These are phyloP conservation scores for Pseudopithomyces maydicus DNA, from an alignment of 2,329 filamentous ascomycete species.

Conservation along the genomic window DNA sequence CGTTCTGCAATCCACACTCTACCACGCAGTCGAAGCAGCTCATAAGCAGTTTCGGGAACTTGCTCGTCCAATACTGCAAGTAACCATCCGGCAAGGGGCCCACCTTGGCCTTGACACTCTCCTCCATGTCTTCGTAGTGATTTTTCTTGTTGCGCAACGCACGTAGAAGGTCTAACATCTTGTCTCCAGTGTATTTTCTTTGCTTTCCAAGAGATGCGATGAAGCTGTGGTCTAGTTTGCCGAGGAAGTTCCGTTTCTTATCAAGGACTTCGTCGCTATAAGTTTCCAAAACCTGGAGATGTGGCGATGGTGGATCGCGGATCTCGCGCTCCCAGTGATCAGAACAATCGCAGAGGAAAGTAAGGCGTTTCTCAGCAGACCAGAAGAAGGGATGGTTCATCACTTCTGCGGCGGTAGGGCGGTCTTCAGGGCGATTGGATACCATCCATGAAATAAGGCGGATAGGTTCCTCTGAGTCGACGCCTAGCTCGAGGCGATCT, in stretches of 20 bases:
- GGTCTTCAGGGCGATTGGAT: constrained; percentile 65
- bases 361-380: constrained; percentile 83
- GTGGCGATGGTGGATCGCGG: constrained; percentile 76
- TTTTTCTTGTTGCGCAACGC: constrained; percentile 96
- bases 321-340: constrained; percentile 95
- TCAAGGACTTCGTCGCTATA: constrained; percentile 53
- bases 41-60: constrained; percentile 79
- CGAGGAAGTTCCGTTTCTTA: constrained; percentile 76
- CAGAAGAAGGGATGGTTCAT: constrained; percentile 98
- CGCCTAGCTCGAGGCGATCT: constrained; percentile 74
- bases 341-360: constrained; percentile 93
- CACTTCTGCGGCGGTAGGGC: constrained; percentile 77
- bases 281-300: constrained; percentile 64
- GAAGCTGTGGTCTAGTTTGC: constrained; percentile 76
- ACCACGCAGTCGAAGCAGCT: constrained; percentile 77
- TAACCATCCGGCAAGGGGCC: constrained; percentile 81
- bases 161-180: constrained; percentile 83
- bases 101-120: constrained; percentile 73
- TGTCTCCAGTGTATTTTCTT: constrained; percentile 86
- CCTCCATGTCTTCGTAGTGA: constrained; percentile 95
- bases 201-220: constrained; percentile 91
- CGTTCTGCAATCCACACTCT: constrained; percentile 65
- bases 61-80: constrained; percentile 78
- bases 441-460: constrained; percentile 87
- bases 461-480: constrained; percentile 84